Conservation (phyloP, 2,329 filamentous ascomycete species). For the Talaromyces sp. region DNA sequence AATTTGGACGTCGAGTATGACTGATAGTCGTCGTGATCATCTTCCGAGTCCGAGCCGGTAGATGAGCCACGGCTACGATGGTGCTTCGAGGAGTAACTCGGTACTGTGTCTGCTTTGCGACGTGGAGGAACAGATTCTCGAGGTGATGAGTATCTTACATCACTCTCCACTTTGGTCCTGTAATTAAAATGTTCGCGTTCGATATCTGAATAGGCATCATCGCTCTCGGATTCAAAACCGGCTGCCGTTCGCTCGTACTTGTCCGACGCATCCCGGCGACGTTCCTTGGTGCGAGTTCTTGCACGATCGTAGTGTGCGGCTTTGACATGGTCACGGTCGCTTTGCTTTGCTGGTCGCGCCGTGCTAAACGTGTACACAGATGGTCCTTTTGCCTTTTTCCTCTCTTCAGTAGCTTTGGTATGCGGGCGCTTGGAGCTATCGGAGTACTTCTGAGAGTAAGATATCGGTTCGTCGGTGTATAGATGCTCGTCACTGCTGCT, state of each 20-base stretch:
- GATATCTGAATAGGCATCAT: conserved; percentile 36
- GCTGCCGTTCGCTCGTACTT: conserved; percentile 36
- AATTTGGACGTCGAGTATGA: conserved; percentile 32
- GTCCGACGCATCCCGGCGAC: conserved; percentile 40
- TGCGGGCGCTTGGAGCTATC: conserved; percentile 37
- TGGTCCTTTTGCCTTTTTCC: conserved; percentile 36
- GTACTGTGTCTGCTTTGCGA: conserved; percentile 20
- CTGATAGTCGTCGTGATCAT: conserved; percentile 28
- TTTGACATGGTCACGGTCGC: conserved; percentile 33
- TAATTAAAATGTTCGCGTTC: conserved; percentile 1
- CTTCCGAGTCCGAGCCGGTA: conserved; percentile 21
- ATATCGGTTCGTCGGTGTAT: conserved; percentile 39
- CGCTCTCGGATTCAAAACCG: conserved; percentile 30
- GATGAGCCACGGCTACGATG: conserved; percentile 3
- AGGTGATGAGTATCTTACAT: conserved; percentile 25
- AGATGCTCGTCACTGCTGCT: conserved; percentile 39
- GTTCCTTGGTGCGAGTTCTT: conserved; percentile 45
- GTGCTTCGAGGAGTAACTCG: conserved; percentile 24
- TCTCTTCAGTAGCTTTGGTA: conserved; percentile 38
- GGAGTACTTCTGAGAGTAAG: conserved; percentile 41
- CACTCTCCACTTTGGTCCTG: conserved; percentile 23
- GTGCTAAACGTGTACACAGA: conserved; percentile 30
- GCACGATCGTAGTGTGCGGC: conserved; percentile 35
- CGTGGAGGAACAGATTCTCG: conserved; percentile 25
- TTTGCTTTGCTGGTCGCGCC: conserved; percentile 37